Base-by-base conservation (phyloP, 495 filamentous ascomycete species). In the Podospora fimiseda region DNA sequence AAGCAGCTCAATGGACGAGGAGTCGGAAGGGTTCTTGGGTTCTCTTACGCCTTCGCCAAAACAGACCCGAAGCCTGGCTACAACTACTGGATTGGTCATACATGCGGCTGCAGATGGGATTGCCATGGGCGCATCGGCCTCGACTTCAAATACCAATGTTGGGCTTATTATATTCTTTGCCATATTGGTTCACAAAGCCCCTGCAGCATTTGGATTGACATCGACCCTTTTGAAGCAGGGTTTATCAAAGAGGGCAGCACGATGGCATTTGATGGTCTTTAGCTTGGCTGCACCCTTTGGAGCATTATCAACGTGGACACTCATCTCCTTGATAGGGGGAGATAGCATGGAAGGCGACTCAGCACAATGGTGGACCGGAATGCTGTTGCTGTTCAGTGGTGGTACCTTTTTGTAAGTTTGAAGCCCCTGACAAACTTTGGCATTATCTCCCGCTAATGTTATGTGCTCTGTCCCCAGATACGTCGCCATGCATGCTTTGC, bases 401-500 rank as follows among this genome's bases (percentile, higher is more conserved):
- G 93, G 93, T 14, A 98, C 93, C 2, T 98, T 98, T 66, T 73
- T 98, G 89, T 96, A 70, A 79, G 88, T 78, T n/a, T n/a, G n/a
- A n/a, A n/a, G n/a, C n/a, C n/a, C n/a, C n/a, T n/a, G n/a, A n/a
- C n/a, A n/a, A n/a, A n/a, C n/a, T n/a, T n/a, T n/a, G n/a, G n/a
- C n/a, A n/a, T n/a, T n/a, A n/a, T n/a, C n/a, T n/a, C n/a, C n/a
- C n/a, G n/a, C n/a, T 13, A 20, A 20, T 42, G 21, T 13, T 41
- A 41, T 13, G 50, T 7, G 39, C 43, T 22, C 38, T 52, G 41
- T 40, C 57, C 47, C 9, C 37, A 95, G 90, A 64, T 97, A 98
- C 63, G 93, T 98, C 22, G 94, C 93, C 2, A 95, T 96, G 92
- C 93, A 98, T 64, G 89, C 90, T 2, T 96, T 97, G 90, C 89